Percentiles rank a stretch among this genome's conserved stretches.
Evolutionary conservation across 495 filamentous ascomycete genomes (phyloP).

Genomic region (Penicillium desertorum): DNA sequence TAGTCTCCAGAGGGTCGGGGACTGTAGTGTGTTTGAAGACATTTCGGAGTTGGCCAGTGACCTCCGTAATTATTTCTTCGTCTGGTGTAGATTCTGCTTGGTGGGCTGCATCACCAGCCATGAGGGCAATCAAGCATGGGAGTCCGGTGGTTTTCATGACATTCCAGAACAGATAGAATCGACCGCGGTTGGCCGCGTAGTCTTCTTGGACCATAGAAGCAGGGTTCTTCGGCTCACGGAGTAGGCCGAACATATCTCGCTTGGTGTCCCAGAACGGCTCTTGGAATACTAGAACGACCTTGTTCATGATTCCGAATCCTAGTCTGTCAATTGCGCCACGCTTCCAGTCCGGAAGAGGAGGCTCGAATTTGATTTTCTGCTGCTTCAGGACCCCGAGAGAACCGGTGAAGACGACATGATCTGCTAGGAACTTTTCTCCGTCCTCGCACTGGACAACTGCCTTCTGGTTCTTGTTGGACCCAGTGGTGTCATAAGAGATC

Average conservation of each 20-base stretch:
- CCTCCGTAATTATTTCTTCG: conserved; percentile 72
- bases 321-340: conserved; percentile 75
- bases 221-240: conserved; percentile 63
- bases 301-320: conserved; percentile 93
- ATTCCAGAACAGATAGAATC: conserved; percentile 98
- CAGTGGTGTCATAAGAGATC: conserved; percentile 63
- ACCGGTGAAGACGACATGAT: conserved; percentile 83
- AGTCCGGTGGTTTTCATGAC: conserved; percentile 83
- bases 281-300: conserved; percentile 88
- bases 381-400: conserved; percentile 89
- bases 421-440: conserved; percentile 73
- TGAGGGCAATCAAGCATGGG: conserved; percentile 84
- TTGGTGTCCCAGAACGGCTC: conserved; percentile 90
- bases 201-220: conserved; percentile 60
- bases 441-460: conserved; percentile 74
- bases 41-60: conserved; percentile 68
- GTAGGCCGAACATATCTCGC: conserved; percentile 89
- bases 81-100: conserved; percentile 76
- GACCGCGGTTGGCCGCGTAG: conserved; percentile 65
- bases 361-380: conserved; percentile 70
- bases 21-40: conserved; percentile 63
- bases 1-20: conserved; percentile 77
- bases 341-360: conserved; percentile 85
- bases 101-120: conserved; percentile 94
- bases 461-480: conserved; percentile 31